These are phyloP conservation scores for Pseudocercospora macadamiae DNA, from an alignment of 2,329 filamentous ascomycete genomes.

Conservation along the genomic window DNA sequence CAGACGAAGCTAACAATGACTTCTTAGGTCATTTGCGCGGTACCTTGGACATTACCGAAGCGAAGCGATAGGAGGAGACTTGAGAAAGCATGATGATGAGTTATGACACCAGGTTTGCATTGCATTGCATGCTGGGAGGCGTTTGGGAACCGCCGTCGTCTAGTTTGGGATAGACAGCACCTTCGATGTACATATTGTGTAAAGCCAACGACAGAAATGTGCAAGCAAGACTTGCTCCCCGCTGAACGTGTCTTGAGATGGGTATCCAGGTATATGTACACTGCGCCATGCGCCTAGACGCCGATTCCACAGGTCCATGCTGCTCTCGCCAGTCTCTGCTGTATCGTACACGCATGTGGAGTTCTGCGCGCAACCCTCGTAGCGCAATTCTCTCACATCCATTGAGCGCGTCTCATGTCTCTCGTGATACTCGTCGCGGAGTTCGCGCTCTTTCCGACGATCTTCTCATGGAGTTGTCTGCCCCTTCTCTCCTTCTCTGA, in stretches of 20 bases:
- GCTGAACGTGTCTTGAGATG: neutral
- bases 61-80: constrained; percentile 34
- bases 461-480: neutral
- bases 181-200: constrained; percentile 6
- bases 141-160: neutral
- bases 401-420: neutral
- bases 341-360: neutral
- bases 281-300: neutral
- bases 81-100: constrained; percentile 31
- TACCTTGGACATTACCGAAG: constrained; percentile 56
- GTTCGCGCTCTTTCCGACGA: neutral
- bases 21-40: constrained; percentile 50
- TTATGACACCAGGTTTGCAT: neutral
- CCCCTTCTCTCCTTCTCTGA: neutral
- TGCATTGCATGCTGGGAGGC: constrained; percentile 4
- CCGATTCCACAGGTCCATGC: neutral
- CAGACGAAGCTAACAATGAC: constrained; percentile 11
- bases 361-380: neutral
- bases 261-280: constrained; percentile 23
- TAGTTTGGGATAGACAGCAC: neutral
- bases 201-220: neutral
- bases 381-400: neutral
- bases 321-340: neutral
- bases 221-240: neutral
- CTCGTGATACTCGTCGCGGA: neutral